Conservation (phyloP, 2,329 filamentous ascomycete genomes). For the Fusarium stilboides region DNA sequence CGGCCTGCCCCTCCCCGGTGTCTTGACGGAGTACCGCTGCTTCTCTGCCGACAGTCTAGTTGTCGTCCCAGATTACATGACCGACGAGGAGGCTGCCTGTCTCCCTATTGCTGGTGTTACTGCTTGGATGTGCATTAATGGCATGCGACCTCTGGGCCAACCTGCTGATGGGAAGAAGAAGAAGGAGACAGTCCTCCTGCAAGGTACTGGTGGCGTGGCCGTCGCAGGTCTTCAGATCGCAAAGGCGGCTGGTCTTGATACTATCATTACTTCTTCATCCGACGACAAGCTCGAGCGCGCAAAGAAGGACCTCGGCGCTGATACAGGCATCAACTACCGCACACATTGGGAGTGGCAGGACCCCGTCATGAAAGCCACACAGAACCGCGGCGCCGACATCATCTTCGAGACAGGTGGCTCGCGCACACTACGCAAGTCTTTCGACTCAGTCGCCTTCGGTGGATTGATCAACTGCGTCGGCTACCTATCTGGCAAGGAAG, state of each 20-base stretch:
- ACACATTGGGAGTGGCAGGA: slow-evolving; percentile 67
- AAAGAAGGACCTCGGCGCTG: slow-evolving; percentile 63
- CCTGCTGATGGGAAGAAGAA: slow-evolving; percentile 50
- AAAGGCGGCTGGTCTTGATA: slow-evolving; percentile 65
- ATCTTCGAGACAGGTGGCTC: slow-evolving; percentile 71
- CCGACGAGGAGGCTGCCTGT: slow-evolving; percentile 71
- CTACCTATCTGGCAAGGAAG: slow-evolving; percentile 67
- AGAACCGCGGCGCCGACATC: slow-evolving; percentile 64
- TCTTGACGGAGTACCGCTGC: slow-evolving; percentile 71
- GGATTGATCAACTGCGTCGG: slow-evolving; percentile 68
- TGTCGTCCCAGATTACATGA: slow-evolving; percentile 69
- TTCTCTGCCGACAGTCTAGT: slow-evolving; percentile 72
- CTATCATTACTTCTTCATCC: slow-evolving; percentile 69
- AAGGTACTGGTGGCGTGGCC: slow-evolving; percentile 69
- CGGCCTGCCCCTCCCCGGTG: slow-evolving; percentile 72
- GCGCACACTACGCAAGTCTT: slow-evolving; percentile 66
- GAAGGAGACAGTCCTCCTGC: slow-evolving; percentile 61
- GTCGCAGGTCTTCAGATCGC: slow-evolving; percentile 69
- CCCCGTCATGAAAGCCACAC: slow-evolving; percentile 63
- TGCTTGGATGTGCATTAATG: slow-evolving; percentile 77
- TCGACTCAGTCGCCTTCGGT: slow-evolving; percentile 68
- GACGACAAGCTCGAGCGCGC: slow-evolving; percentile 66
- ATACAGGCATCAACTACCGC: slow-evolving; percentile 68
- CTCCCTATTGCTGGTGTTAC: slow-evolving; percentile 75
- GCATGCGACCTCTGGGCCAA: slow-evolving; percentile 68